Conservation (phyloP, 495 filamentous ascomycete genomes). For the Xylona heveae region DNA sequence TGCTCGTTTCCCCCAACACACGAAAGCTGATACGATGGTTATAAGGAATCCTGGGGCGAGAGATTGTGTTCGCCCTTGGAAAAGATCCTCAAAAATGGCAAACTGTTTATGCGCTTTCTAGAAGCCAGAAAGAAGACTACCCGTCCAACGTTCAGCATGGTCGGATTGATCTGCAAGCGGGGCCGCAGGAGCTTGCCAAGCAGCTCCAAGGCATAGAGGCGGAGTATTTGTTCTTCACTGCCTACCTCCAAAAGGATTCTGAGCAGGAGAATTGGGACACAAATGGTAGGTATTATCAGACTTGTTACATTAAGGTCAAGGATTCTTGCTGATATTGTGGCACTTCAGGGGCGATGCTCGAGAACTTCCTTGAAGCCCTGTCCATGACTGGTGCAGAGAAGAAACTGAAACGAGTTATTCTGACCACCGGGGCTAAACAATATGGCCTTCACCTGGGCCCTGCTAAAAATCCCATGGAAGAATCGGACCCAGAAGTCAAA, state of each 20-base stretch:
- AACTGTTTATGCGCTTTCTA: not conserved
- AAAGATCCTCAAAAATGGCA: constrained; percentile 1
- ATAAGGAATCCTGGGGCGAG: constrained; percentile 2
- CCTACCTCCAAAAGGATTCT: constrained; percentile 4
- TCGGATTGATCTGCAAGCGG: not conserved
- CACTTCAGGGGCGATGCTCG: constrained; percentile 19
- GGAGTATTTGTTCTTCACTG: constrained; percentile 6
- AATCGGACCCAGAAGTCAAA: constrained; percentile 22
- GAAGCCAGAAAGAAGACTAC: constrained; percentile 1
- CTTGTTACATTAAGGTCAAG: no score
- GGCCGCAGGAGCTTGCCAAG: not conserved
- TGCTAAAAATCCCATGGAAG: constrained; percentile 22
- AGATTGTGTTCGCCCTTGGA: constrained; percentile 1
- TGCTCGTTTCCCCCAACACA: not conserved
- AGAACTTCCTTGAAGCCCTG: constrained; percentile 28
- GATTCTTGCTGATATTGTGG: not conserved
- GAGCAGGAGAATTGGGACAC: constrained; percentile 1
- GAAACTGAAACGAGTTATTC: constrained; percentile 25
- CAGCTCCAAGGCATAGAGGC: constrained; percentile 3
- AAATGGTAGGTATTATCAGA: not conserved
- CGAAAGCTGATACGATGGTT: not conserved
- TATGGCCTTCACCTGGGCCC: constrained; percentile 33
- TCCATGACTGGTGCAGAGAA: constrained; percentile 19
- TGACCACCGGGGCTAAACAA: constrained; percentile 31
- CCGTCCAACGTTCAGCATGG: constrained; percentile 3